Evolutionary conservation across 352 stramenopile genomes (phyloP), one percentile per base, ranked within the genome.

Genomic region (Pythium pyrilobum): DNA sequence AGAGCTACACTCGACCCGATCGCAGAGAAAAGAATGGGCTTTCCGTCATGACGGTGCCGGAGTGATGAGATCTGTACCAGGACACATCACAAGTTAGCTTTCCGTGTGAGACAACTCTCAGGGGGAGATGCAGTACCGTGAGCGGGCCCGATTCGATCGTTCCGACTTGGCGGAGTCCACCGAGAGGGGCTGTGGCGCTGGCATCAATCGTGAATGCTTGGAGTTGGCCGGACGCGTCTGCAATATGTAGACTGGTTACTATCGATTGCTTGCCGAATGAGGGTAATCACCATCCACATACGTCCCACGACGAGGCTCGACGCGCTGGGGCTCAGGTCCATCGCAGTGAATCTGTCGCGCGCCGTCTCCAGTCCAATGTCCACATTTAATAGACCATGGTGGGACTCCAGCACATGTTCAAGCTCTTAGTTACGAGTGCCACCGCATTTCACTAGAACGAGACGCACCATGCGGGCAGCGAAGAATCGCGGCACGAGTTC

Each of bases 281-380:
- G 31, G n/a, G n/a, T n/a, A n/a, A 29, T 34, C 20, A 34, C 4
- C 24, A 38, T 37, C 42, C 5, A 51, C 56, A 6, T 49, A 64
- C 56, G 54, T 9, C 48, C 56, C 23, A 58, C 11, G 33, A 39
- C 28, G 10, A 60, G 5, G 12, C 16, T 53, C 12, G 52, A 53
- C 1, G 32, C 38, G 23, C 43, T 41, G 4, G 39, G 21, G 28
- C 33, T 52, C 13, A 60, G 34, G 8, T 60, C 43, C 32, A 60
- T 40, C 4, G 52, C 33, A 1, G 52, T 23, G 20, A 60, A 53
- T 20, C 52, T 42, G 31, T 60, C 52, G n/a, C 43, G 32, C 3
- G 42, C n/a, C 2, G 41, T 6, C 28, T 57, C n/a, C 25, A 57
- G 15, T 6, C 16, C 25, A 3, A 57, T 16, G 16, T 57, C 37